These are phyloP conservation scores for Silene vulgaris DNA, from an alignment of 179 eudicot genomes.

Conservation along the genomic window DNA sequence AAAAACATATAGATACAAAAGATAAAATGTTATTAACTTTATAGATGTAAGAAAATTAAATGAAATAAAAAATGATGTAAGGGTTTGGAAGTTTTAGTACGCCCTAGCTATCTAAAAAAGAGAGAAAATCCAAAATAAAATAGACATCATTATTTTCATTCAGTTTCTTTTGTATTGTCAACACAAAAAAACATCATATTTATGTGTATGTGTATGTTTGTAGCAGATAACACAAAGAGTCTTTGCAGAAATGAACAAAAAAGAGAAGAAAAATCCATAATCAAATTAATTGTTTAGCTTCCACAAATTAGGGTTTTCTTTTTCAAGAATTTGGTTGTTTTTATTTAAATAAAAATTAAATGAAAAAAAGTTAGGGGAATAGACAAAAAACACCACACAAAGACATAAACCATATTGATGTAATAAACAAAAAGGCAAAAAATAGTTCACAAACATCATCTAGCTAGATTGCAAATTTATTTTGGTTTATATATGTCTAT, in stretches of 20 bases:
- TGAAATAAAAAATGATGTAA: conserved; percentile 8
- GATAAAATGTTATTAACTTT: neutral
- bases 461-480: conserved; percentile 17
- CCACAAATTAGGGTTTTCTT: conserved; percentile 39
- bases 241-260: conserved; percentile 36
- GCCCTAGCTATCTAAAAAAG: conserved; percentile 3
- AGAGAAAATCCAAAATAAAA: conserved; percentile 29
- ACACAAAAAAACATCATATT: conserved; percentile 17
- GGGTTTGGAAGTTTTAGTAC: conserved; percentile 14
- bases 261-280: conserved; percentile 27
- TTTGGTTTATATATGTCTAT: conserved; percentile 14
- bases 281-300: conserved; percentile 22
- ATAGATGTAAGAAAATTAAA: conserved; percentile 5
- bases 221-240: conserved; percentile 15
- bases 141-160: conserved; percentile 20
- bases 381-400: conserved; percentile 23
- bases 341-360: neutral
- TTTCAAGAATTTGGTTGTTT: conserved; percentile 15
- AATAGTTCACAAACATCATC: conserved; percentile 6
- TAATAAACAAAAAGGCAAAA: neutral
- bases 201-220: no score
- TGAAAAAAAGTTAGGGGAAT: neutral
- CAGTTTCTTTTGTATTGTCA: conserved; percentile 20
- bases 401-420: conserved; percentile 18
- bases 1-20: neutral